Base-by-base conservation (phyloP, 306 rosid genomes). In the Cucumis cinereus region DNA sequence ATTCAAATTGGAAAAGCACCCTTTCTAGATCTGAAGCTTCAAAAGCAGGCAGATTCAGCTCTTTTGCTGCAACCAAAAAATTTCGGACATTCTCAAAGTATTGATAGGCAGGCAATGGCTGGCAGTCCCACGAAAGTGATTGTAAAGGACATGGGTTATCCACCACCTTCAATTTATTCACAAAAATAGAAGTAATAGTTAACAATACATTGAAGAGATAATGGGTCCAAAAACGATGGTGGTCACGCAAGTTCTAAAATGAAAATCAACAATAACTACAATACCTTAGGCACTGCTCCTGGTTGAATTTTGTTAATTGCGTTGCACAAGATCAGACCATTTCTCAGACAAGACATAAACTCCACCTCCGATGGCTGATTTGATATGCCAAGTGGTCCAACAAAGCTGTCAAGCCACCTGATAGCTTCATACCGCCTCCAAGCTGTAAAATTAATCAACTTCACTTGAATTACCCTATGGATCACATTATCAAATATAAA, bases 11-110 rank as follows among this genome's bases (percentile, higher is more conserved):
- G 12, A 54, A 35, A 36, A 79, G 50, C 85, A 94, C 98, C 91
- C 90, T 86, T 81, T 91, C 98, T 14, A 94, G 88, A 83, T 90
- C 97, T 81, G 94, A 94, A 76, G 97, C 97, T 80, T 94, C 96
- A 81, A 94, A 94, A 67, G 96, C 90, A 50, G 96, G 93, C 38
- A 94, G 79, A 87, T 87, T 90, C 73, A 94, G 83, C 77, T 90
- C 88, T 75, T 84, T 87, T 0, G 84, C 87, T 13, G 95, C 96
- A 35, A 83, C 89, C 56, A 94, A 82, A 85, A 94, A 94, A 72
- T 94, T 94, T 17, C 98, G 85, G n/a, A 49, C 16, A 80, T 94
- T 94, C 82, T 91, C 98, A 58, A 94, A 94, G 81, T 94, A 92
- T 83, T 94, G 98, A 82, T 89, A 94, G 24, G 98, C 97, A 19